These are phyloP conservation scores for Castanopsis chinensis DNA, from an alignment of 306 rosid genomes.

Conservation along the genomic window DNA sequence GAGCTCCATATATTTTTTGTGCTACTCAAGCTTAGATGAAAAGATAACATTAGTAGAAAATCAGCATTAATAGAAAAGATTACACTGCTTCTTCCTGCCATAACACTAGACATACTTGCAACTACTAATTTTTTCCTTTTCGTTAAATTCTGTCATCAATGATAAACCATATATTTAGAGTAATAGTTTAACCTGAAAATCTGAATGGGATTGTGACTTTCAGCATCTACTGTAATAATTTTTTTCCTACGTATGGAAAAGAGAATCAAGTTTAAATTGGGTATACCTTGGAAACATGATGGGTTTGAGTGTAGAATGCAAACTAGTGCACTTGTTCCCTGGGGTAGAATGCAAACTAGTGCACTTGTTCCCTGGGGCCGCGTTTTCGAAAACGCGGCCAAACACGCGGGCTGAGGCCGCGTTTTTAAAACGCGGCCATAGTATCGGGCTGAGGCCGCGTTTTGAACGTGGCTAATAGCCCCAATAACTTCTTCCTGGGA, in stretches of 20 bases:
- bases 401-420: no score
- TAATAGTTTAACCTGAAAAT: not conserved
- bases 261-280: not conserved
- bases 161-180: not conserved
- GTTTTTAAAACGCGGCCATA: no score
- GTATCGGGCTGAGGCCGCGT: no score
- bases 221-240: not conserved
- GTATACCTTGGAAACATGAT: not conserved
- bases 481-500: no score
- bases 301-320: not conserved
- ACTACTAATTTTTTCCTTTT: not conserved
- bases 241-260: not conserved
- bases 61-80: not conserved
- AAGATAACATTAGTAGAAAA: not conserved
- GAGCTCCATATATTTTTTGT: not conserved
- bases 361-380: no score
- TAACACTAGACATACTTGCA: not conserved
- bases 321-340: conserved; percentile 2
- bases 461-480: no score
- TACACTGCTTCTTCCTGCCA: not conserved
- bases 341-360: no score
- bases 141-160: not conserved
- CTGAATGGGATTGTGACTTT: not conserved
- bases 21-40: not conserved
- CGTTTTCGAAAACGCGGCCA: no score